A percentile compares a stretch with the other conserved stretches of the same genome.
phyloP scores from a whole-genome alignment of 805 yeast species.

The Saccharomycopsis oosterbeekiorum region DNA sequence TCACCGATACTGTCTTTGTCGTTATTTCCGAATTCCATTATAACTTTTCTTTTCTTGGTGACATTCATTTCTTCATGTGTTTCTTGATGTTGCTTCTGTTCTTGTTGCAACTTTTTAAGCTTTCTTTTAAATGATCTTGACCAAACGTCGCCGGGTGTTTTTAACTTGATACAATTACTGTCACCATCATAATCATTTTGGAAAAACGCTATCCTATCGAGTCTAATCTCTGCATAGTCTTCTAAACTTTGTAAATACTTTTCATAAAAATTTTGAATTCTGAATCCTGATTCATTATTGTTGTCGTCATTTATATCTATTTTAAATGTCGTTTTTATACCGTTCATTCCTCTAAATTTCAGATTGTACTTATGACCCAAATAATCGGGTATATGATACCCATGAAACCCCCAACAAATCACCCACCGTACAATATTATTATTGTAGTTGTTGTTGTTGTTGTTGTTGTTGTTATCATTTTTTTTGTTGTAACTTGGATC shows the following conservation, averaged over 20 bases:
- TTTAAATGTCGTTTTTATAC: slow-evolving; percentile 4
- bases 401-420: slow-evolving; percentile 9
- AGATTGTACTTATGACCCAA: slow-evolving; percentile 8
- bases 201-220: neutral
- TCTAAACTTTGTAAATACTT: neutral
- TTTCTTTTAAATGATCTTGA: slow-evolving; percentile 15
- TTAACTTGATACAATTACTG: neutral
- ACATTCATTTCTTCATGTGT: neutral
- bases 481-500: slow-evolving; percentile 5
- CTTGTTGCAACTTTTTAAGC: neutral
- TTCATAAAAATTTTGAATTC: neutral
- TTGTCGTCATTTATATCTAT: neutral
- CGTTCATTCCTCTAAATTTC: slow-evolving; percentile 12
- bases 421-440: slow-evolving; percentile 11
- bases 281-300: neutral
- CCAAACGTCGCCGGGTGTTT: slow-evolving; percentile 17
- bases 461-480: neutral
- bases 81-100: neutral
- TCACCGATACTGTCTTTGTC: neutral
- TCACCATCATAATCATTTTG: neutral
- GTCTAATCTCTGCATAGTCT: neutral
- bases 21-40: neutral
- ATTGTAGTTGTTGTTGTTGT: neutral
- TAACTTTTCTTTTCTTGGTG: slow-evolving; percentile 1
- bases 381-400: slow-evolving; percentile 13